Base-by-base conservation (phyloP, 768 basidiomycete genomes). In the Suillus tomentosus region DNA sequence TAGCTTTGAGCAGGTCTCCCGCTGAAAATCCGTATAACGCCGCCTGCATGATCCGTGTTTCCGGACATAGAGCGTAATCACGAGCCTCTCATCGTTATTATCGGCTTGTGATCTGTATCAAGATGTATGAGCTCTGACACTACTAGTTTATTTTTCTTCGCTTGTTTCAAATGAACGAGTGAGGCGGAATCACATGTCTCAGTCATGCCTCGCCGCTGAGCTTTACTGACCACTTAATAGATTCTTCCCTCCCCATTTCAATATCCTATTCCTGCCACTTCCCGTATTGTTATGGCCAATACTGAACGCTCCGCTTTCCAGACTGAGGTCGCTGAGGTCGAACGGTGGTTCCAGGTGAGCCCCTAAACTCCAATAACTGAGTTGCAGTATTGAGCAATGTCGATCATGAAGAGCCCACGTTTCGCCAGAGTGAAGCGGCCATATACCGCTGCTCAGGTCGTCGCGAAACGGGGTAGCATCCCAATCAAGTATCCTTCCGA, bases 371-470 rank as follows among this genome's bases (percentile, higher is more conserved):
- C 36, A 8, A 40, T 17, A 0, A 8, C 14, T n/a, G 22, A 42
- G 6, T n/a, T 31, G 11, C 17, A 27, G 34, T 62, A 43, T 47
- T 56, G 15, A 65, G 17, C 14, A 14, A 63, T 19, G 24, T 22
- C 60, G 31, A 40, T 64, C 60, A 22, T 48, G n/a, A 72, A 98
- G 96, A 88, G 79, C 71, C 87, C 93, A 22, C 93, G 97, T 42
- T 99, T 96, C 77, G 84, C 87, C 31, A 84, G 88, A 72, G 89
- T 91, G n/a, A 88, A 84, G 68, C 89, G 97, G 27, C 96, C 95
- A 5, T 99, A 98, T 80, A 90, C 91, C 54, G 95, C 96, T 13
- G 89, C 87, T 27, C 89, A 98, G 66, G 96, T 99, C 70, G 95
- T 98, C 66, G 83, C 92, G 22, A 98, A 99, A 80, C 86, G 96